Conservation (phyloP, 306 rosid species). For the Rubus parviflorus region DNA sequence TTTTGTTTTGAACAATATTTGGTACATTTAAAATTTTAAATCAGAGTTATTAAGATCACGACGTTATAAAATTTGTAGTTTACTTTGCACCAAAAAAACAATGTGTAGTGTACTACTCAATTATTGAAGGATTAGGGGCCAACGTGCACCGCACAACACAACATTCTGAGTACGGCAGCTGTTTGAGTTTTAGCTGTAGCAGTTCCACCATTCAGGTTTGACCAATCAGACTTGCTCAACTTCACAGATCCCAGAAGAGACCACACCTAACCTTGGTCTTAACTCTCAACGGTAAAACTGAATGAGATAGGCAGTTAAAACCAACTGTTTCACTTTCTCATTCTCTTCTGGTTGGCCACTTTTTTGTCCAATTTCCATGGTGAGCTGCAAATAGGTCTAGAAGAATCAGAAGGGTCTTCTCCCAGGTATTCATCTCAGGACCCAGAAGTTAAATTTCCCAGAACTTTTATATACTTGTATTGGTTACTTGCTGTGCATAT, state of each 20-base stretch:
- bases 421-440: constrained; percentile 26
- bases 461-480: not conserved
- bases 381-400: constrained; percentile 5
- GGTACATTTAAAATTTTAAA: not conserved
- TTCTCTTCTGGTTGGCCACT: not conserved
- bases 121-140: constrained; percentile 19
- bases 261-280: not conserved
- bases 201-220: not conserved
- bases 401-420: constrained; percentile 17
- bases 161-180: constrained; percentile 8
- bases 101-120: constrained; percentile 16
- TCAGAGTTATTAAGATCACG: not conserved
- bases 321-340: not conserved
- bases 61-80: not conserved
- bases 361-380: not conserved
- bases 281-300: constrained; percentile 19
- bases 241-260: constrained; percentile 29
- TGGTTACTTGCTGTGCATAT: not conserved
- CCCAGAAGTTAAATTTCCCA: constrained; percentile 11
- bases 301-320: constrained; percentile 2
- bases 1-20: too few species aligned
- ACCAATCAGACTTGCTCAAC: not conserved
- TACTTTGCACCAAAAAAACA: too few species aligned
- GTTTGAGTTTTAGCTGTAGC: not conserved
- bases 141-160: constrained; percentile 26